Conservation (phyloP, 257 asterid genomes). For the Solanum bulbocastanum region DNA sequence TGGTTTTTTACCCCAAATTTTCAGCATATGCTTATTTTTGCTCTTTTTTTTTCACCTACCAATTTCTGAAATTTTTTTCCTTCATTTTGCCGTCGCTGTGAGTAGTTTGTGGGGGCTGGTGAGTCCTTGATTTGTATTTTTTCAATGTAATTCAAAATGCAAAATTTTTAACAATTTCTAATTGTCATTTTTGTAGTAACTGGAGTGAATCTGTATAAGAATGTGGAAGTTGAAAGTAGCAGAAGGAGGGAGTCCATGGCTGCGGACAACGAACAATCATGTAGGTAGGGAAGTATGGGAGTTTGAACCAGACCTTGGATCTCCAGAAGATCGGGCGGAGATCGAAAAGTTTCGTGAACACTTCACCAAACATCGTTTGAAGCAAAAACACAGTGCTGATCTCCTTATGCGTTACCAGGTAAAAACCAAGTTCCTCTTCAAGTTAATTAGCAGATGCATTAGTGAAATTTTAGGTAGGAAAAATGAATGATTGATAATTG, state of each 20-base stretch:
- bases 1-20: background rate
- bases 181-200: background rate
- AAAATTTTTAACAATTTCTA: background rate
- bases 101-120: background rate
- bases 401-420: constrained; percentile 92
- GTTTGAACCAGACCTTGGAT: constrained; percentile 50
- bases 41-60: background rate
- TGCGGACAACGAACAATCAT: constrained; percentile 62
- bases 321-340: constrained; percentile 69
- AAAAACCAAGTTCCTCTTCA: background rate
- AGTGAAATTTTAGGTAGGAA: background rate
- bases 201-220: constrained; percentile 1
- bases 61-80: background rate
- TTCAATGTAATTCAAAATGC: background rate
- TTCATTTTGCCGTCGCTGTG: background rate
- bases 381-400: constrained; percentile 78
- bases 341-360: constrained; percentile 57
- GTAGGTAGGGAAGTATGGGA: constrained; percentile 87
- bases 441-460: background rate
- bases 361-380: constrained; percentile 45
- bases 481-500: background rate
- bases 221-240: constrained; percentile 93
- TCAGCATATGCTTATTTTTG: background rate
- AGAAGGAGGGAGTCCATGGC: constrained; percentile 86
- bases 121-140: background rate